Evolutionary conservation across 2,329 filamentous ascomycete genomes (phyloP), one percentile per base, ranked within the genome.

Genomic region (Fusarium chuoi): DNA sequence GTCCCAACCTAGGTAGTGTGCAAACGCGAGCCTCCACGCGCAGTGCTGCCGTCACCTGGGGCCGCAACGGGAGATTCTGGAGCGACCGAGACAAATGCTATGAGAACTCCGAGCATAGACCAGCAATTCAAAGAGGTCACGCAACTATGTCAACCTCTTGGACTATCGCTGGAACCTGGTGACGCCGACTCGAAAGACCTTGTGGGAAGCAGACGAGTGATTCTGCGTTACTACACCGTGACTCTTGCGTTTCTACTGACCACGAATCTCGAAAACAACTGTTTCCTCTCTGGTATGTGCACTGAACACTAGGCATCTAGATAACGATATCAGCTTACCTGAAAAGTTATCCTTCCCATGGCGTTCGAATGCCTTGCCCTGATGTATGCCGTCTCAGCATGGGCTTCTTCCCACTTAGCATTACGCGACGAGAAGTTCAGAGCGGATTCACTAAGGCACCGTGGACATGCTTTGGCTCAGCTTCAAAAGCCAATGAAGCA

Each of bases 341-440:
- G 20, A 26, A 49, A 28, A 74, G 74, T 75, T 24, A 41, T 77
- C 6, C 51, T 77, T 30, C 75, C 75, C 8, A 71, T 77, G 70
- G 70, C 75, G 5, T 75, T 77, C 49, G 74, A 77, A 48, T 77
- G 66, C 42, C 62, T 58, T 18, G 35, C 60, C 18, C 60, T 77
- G 12, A 61, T 71, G 51, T 65, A 75, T 49, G 70, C 75, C 7
- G 26, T 75, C n/a, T 67, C 66, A 15, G 73, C 75, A 35, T 77
- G 62, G 70, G 66, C 75, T 13, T 77, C 75, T 1, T 62, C 68
- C 11, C 75, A 77, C 48, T 58, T 77, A 10, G 73, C 74, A 4
- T 41, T 76, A 10, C 63, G 73, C 5, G 62, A 74, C n/a, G 28
- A 54, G 4, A 46, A 42, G 14, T 77, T 74, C 54, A 42, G 68